Base-by-base conservation (phyloP, 768 basidiomycete species). In the Boletus tylopilopsis region DNA sequence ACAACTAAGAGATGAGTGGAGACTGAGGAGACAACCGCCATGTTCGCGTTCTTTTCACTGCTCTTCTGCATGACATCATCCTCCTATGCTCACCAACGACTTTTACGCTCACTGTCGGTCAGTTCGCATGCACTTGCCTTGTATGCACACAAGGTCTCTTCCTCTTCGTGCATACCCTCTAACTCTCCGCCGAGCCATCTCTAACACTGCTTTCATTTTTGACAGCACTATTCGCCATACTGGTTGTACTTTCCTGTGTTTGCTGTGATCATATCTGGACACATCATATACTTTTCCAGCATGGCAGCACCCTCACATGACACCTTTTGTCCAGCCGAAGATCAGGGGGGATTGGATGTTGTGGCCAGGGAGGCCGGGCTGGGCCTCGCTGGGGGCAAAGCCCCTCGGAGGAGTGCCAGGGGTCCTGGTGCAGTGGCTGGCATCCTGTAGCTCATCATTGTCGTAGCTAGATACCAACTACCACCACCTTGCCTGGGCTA, bases 221-320 rank as follows among this genome's bases (percentile, higher is more conserved):
- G 47, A 47, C 56, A 92, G 89, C 85, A 90, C 57, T 92, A 85
- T 69, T 67, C 70, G 37, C 90, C 91, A 15, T 93, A 81, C 70
- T 94, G 90, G 90, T 73, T 94, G 8, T 93, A 94, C 74, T 94
- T 94, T 70, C 71, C 84, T 49, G 79, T 90, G 1, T 94, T 87
- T 59, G 76, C 66, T 0, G 73, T 90, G 34, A 80, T 91, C 53
- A 71, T 93, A 40, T 40, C 68, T n/a, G 91, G 90, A 2, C 77
- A 93, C 2, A 71, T 93, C 58, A 77, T 82, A 19, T 94, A 94
- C 69, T 93, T 93, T 72, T 94, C n/a, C n/a, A 90, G 89, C 71
- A 78, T 60, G 79, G 12, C 4, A 3, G 6, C n/a, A 19, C 18
- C 24, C 22, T 39, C 13, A 38, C 44, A 36, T 12, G n/a, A 3